Base-by-base conservation (phyloP, 2,329 filamentous ascomycete genomes). In the Cercospora nicotianae region DNA sequence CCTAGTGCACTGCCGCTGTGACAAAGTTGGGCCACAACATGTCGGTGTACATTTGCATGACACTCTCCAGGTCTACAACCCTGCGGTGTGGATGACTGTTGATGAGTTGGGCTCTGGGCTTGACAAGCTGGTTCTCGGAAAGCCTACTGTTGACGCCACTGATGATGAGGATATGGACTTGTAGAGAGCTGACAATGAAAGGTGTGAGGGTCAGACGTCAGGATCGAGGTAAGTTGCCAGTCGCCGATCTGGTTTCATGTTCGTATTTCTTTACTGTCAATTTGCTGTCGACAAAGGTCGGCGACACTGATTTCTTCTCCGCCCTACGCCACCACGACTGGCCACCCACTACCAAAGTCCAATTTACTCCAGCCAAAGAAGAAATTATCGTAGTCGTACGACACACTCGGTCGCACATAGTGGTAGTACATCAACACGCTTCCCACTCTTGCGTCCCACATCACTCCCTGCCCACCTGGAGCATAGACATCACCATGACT, bases 351-450 rank as follows among this genome's bases (percentile, higher is more conserved):
- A 18, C 48, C 45, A 42, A 74, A 74, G 16, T 70, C 63, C 48
- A 74, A 10, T 66, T 71, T 69, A 28, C 69, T 74, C 71, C 72
- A 74, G 3, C 73, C 73, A 63, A 74, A 74, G 53, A 69, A 72
- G 51, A 72, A 74, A n/a, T 70, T 55, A 10, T 70, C 68, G 36
- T 73, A 72, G 12, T 63, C 68, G 62, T 72, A 74, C 9, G 64
- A 64, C 33, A 71, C 68, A 48, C 70, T 70, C 26, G 62, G 67
- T 23, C 67, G 67, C 4, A 73, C 69, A 60, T 89, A 89, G 72
- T 90, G 87, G 73, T 90, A 89, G 76, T 90, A 90, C 5, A 90
- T 78, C 3, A 90, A 81, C 5, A 84, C 82, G 1, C 86, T 86
- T 8, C 77, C 66, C 20, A 72, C 60, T 10, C 68, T 73, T 2